These are phyloP conservation scores for Phytophthora lateralis DNA, from an alignment of 352 stramenopile species.

Conservation along the genomic window DNA sequence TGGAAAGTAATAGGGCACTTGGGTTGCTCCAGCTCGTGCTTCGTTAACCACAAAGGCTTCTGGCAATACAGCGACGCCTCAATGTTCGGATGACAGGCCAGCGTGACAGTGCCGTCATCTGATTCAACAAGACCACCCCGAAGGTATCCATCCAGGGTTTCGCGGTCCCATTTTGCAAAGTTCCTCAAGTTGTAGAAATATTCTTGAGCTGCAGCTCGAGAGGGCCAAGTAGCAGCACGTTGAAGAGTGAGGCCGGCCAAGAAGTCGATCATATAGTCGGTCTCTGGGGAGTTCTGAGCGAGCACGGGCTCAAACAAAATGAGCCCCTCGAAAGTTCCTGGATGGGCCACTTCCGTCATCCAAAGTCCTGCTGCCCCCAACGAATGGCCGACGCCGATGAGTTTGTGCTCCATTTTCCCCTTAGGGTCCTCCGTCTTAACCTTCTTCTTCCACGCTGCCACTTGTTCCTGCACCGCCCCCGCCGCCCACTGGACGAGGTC, in stretches of 20 bases:
- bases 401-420: constrained; percentile 17
- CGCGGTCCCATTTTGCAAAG: constrained; percentile 46
- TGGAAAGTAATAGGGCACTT: constrained; percentile 50
- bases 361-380: constrained; percentile 49
- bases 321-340: constrained; percentile 54
- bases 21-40: constrained; percentile 40
- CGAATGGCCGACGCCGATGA: constrained; percentile 57
- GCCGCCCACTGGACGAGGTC: constrained; percentile 30
- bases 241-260: constrained; percentile 41
- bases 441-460: constrained; percentile 34
- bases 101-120: constrained; percentile 30
- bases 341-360: constrained; percentile 39
- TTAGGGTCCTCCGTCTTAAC: constrained; percentile 15
- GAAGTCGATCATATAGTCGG: constrained; percentile 41
- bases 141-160: constrained; percentile 36
- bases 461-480: constrained; percentile 30
- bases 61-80: constrained; percentile 56
- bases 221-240: constrained; percentile 36
- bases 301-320: constrained; percentile 60
- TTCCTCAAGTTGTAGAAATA: constrained; percentile 38
- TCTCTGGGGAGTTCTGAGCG: constrained; percentile 33
- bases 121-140: constrained; percentile 32
- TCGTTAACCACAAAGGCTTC: constrained; percentile 36
- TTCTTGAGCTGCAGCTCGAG: constrained; percentile 33
- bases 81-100: constrained; percentile 48